Base-by-base conservation (phyloP, 1,139 yeast species). In the Nakaseomyces glabratus region DNA sequence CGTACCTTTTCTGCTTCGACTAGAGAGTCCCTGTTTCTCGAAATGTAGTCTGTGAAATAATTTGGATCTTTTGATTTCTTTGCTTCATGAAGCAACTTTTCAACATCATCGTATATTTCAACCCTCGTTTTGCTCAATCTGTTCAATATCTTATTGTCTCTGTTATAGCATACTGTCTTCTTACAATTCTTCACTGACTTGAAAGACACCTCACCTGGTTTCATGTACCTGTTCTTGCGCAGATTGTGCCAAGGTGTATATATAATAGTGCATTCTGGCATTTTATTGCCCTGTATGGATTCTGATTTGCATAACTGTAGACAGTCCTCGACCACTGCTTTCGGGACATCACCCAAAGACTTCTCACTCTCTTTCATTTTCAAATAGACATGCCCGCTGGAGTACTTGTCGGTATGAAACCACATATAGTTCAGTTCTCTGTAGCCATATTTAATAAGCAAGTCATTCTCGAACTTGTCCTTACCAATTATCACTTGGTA, bases 391-490 rank as follows among this genome's bases (percentile, higher is more conserved):
- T 84, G 94, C 0, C 93, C 93, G 28, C 88, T 78, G 8, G 88
- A 77, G 36, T 76, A 66, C 46, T 79, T 80, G 48, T 82, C 93
- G 6, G 79, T 88, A 55, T 82, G 94, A 51, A 84, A 82, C 93
- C 95, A 84, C 6, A 81, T 62, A 51, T 81, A 82, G 22, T 50
- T 47, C 34, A 53, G 38, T 40, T 71, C 73, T 11, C 76, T 77
- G 45, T 73, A 68, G 0, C 90, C 85, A 49, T 74, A 69, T 50
- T 74, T 76, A 39, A 84, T 78, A 39, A 84, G 60, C 17, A 74
- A 71, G 49, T 81, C 93, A 52, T 82, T 82, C 56, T 82, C 93
- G 41, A 66, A 63, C 55, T 81, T 81, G 54, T 82, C 84, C 49
- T 70, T 76, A 3, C 94, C 94, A 79, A 80, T 77, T 45, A 52